Percentiles rank a stretch among this genome's conserved stretches.
These are phyloP conservation scores for Papiliotrema laurentii DNA, from an alignment of 1,284 basidiomycete species.

Conservation along the genomic window DNA sequence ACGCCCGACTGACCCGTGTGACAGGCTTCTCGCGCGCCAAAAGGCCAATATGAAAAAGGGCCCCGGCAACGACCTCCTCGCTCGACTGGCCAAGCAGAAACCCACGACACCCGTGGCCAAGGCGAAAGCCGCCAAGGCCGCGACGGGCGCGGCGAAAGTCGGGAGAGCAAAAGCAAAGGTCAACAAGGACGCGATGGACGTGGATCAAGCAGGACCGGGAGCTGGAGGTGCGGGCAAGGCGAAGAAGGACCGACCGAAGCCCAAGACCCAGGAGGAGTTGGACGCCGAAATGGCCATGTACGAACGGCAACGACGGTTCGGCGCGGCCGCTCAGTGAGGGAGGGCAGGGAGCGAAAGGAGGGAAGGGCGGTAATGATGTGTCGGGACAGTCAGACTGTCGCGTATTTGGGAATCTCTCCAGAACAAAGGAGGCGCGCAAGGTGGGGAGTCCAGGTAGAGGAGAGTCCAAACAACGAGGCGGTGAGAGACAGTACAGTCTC, in stretches of 20 bases:
- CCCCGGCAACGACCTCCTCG: slow-evolving; percentile 30
- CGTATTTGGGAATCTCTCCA: no score
- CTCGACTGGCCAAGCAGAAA: slow-evolving; percentile 25
- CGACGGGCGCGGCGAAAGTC: slow-evolving; percentile 23
- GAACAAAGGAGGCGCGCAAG: no score
- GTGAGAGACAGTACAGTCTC: no score
- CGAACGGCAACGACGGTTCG: slow-evolving; percentile 36
- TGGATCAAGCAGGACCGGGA: slow-evolving; percentile 16
- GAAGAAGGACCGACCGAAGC: slow-evolving; percentile 17
- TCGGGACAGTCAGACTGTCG: no score
- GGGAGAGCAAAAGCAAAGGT: slow-evolving; percentile 29
- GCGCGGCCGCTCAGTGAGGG: slow-evolving; percentile 4
- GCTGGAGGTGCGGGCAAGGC: slow-evolving; percentile 5
- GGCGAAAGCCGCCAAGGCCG: slow-evolving; percentile 10
- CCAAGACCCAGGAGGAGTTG: slow-evolving; percentile 39
- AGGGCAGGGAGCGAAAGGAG: no score
- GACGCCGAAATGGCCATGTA: slow-evolving; percentile 43
- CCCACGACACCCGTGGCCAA: slow-evolving; percentile 7
- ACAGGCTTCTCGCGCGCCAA: slow-evolving; percentile 36
- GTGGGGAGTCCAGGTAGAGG: no score
- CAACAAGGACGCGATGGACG: slow-evolving; percentile 26
- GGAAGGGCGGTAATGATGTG: no score
- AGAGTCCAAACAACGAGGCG: no score
- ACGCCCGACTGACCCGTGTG: slow-evolving; percentile 3
- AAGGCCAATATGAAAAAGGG: slow-evolving; percentile 27